phyloP scores from a whole-genome alignment of 1,284 basidiomycete genomes.

The Chalciporus piperatoides region DNA sequence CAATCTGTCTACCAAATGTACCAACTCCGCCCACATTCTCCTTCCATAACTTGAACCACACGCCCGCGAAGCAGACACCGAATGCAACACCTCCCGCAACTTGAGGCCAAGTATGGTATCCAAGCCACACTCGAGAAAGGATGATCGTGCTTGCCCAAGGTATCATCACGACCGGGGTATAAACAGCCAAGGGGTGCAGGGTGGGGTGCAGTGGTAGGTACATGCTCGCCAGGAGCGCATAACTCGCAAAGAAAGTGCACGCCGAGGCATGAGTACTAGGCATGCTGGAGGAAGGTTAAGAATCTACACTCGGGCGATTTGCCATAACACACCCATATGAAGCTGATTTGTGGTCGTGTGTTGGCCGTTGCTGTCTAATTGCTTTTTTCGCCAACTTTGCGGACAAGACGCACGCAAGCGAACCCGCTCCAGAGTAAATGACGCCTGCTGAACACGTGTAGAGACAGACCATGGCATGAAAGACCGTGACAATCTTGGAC shows the following conservation, averaged over 20 bases:
- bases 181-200: constrained; percentile 34
- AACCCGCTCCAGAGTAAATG: constrained; percentile 65
- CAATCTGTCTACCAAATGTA: constrained; percentile 18
- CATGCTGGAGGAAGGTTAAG: constrained; percentile 54
- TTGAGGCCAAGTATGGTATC: constrained; percentile 78
- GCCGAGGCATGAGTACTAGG: constrained; percentile 84
- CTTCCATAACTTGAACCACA: constrained; percentile 65
- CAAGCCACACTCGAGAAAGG: constrained; percentile 72
- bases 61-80: constrained; percentile 52
- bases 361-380: constrained; percentile 73
- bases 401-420: constrained; percentile 55
- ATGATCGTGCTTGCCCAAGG: constrained; percentile 57
- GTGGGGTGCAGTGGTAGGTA: constrained; percentile 51
- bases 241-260: constrained; percentile 69
- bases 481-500: constrained; percentile 45
- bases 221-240: constrained; percentile 57
- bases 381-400: constrained; percentile 69
- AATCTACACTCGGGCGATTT: constrained; percentile 6
- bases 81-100: constrained; percentile 64
- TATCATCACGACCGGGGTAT: constrained; percentile 46
- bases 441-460: constrained; percentile 69
- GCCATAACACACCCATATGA: constrained; percentile 53
- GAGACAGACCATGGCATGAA: constrained; percentile 56
- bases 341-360: constrained; percentile 46
- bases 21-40: constrained; percentile 20